Base-by-base conservation (phyloP, 2,329 filamentous ascomycete genomes). In the Graphiopsis chlorocephala region DNA sequence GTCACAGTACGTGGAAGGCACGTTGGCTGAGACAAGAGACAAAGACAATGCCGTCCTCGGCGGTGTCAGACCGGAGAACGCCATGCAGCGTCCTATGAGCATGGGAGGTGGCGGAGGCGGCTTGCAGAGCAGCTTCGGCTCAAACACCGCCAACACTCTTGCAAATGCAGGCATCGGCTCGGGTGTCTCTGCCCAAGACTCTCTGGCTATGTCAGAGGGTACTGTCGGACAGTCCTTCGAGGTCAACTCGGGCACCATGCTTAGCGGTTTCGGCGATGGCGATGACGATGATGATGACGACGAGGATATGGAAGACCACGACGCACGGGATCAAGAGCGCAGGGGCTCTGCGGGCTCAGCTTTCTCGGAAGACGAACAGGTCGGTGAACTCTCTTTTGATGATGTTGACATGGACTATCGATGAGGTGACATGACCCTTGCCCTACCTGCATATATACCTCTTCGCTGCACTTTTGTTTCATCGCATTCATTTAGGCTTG, bases 21-120 rank as follows among this genome's bases (percentile, higher is more conserved):
- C 93, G 0, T 83, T 99, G 28, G 91, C 94, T 0, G 94, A 97
- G 77, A 99, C 95, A 0, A 85, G 95, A 63, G 95, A 99, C 79
- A 88, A 94, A 68, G 95, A 99, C 74, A 99, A 99, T 75, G 95
- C 95, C n/a, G 97, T 98, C 61, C 88, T 99, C 5, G 95, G 95
- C 55, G 95, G 95, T 6, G 93, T 98, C 12, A 87, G 95, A 66
- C 95, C 95, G 0, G 95, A 98, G 71, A 90, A 96, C 76, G 90
- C 91, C 25, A 86, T 96, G 71, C 90, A 93, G 72, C 86, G 93
- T 64, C 66, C 71, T n/a, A 69, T 72, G 53, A 71, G 72, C 53
- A 67, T 71, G 35, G 50, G 50, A 53, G 62, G 62, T 26, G 71
- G 70, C 17, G 69, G 61, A 25, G 60, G 62, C 57, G 70, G 72